Percentiles rank a stretch among this genome's conserved stretches.
These are phyloP conservation scores for Russula sp. DNA, from an alignment of 768 basidiomycete species.

Conservation along the genomic window DNA sequence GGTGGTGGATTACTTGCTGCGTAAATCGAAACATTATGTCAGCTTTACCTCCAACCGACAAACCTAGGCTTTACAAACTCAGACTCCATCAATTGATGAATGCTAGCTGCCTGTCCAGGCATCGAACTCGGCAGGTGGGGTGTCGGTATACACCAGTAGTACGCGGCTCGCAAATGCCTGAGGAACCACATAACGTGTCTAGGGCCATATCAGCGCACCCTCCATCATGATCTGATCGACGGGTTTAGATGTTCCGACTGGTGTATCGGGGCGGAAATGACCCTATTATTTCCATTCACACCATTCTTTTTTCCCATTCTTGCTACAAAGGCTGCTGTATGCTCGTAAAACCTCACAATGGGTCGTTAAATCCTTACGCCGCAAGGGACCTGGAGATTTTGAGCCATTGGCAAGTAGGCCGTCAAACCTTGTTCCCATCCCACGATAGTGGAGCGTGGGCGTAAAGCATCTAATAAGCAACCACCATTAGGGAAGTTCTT, in stretches of 20 bases:
- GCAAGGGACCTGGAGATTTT: conserved; percentile 10
- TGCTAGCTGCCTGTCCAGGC: background rate
- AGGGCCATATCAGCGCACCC: background rate
- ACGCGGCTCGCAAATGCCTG: background rate
- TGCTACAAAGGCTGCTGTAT: background rate
- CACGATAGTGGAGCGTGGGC: conserved; percentile 2
- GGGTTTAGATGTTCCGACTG: background rate
- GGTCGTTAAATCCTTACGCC: background rate
- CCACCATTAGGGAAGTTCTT: background rate
- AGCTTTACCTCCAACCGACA: background rate
- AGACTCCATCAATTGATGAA: background rate
- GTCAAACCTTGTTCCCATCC: conserved; percentile 9
- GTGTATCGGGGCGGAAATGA: background rate
- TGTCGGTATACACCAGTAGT: background rate
- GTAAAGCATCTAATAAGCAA: background rate
- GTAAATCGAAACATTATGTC: conserved; percentile 1
- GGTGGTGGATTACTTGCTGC: too few relatives aligned
- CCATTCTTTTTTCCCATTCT: conserved; percentile 3
- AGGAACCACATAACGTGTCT: background rate
- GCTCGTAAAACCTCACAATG: background rate
- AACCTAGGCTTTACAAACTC: background rate
- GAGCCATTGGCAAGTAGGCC: background rate
- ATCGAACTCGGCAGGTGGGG: background rate
- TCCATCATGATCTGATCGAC: background rate
- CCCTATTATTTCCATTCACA: background rate